Percentiles rank a stretch among this genome's conserved stretches.
Evolutionary conservation across 2,329 filamentous ascomycete species (phyloP).

Genomic region (Neoscytalidium dimidiatum): DNA sequence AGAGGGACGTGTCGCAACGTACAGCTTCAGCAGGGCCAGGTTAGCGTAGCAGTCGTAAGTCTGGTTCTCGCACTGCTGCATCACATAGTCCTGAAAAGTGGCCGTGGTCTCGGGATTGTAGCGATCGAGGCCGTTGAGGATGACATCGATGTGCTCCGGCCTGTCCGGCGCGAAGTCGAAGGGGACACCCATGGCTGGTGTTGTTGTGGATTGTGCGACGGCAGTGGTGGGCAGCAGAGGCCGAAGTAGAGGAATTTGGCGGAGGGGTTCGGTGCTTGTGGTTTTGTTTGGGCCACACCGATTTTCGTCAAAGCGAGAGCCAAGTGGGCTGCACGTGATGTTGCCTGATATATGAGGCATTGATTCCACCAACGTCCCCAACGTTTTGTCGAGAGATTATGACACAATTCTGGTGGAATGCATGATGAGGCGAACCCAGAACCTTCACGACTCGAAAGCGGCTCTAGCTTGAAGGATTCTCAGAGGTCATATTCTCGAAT

Average conservation of each 20-base stretch:
- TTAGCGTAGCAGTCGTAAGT: conserved; percentile 97
- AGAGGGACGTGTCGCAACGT: conserved; percentile 51
- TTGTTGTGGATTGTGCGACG: too few relatives aligned
- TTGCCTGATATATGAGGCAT: background rate
- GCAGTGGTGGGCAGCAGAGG: background rate
- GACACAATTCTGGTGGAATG: too few relatives aligned
- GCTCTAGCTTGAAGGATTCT: too few relatives aligned
- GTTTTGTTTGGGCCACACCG: conserved; percentile 5
- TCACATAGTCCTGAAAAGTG: conserved; percentile 91
- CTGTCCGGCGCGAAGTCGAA: conserved; percentile 90
- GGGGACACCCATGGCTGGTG: conserved; percentile 51
- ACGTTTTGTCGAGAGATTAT: background rate
- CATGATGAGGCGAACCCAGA: too few relatives aligned
- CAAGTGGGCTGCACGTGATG: conserved; percentile 10
- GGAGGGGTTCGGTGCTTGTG: conserved; percentile 10
- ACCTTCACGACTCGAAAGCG: too few relatives aligned
- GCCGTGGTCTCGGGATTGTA: conserved; percentile 98
- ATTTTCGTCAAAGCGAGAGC: conserved; percentile 14
- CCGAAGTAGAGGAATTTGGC: conserved; percentile 4
- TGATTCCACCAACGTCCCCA: background rate
- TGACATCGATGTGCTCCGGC: conserved; percentile 86
- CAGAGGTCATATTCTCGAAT: too few relatives aligned
- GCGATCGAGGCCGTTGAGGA: conserved; percentile 95
- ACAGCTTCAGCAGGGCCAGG: conserved; percentile 95
- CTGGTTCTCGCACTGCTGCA: conserved; percentile 91